A percentile compares a stretch with the other conserved stretches of the same genome.
Evolutionary conservation across 768 basidiomycete species (phyloP).

Genomic region (Suillus brevipes): DNA sequence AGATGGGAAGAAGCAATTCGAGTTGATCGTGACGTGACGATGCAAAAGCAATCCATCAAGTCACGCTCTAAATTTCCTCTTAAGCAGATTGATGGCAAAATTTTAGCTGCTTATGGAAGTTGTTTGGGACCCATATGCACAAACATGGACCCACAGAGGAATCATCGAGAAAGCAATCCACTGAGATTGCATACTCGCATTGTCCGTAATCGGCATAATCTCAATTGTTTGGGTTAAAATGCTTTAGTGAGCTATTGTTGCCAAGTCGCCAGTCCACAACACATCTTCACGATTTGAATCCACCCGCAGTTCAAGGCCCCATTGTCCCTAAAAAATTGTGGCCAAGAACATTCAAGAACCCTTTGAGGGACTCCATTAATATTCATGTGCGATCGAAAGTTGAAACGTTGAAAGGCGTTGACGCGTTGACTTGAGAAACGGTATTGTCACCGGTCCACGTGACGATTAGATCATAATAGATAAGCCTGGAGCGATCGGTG

Average conservation of each 20-base stretch:
- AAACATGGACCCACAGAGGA: slow-evolving; percentile 17
- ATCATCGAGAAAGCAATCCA: slow-evolving; percentile 26
- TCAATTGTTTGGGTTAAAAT: not conserved
- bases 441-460: not conserved
- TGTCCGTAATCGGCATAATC: slow-evolving; percentile 6
- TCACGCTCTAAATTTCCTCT: slow-evolving; percentile 20
- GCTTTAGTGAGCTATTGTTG: not conserved
- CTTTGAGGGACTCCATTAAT: not conserved
- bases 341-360: not conserved
- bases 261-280: not conserved
- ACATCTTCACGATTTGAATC: not conserved
- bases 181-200: slow-evolving; percentile 11
- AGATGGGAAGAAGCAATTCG: slow-evolving; percentile 14
- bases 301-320: not conserved
- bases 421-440: not conserved
- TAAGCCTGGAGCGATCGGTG: not conserved
- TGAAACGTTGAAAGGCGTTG: not conserved
- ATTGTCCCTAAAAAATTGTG: not conserved
- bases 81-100: slow-evolving; percentile 11
- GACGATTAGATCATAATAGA: slow-evolving; percentile 3
- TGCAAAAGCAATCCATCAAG: slow-evolving; percentile 29
- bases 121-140: slow-evolving; percentile 32
- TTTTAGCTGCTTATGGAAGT: slow-evolving; percentile 23
- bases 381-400: not conserved
- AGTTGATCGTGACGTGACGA: slow-evolving; percentile 32